Conservation (phyloP, 2,329 filamentous ascomycete species). For the Plenodomus tracheiphilus region DNA sequence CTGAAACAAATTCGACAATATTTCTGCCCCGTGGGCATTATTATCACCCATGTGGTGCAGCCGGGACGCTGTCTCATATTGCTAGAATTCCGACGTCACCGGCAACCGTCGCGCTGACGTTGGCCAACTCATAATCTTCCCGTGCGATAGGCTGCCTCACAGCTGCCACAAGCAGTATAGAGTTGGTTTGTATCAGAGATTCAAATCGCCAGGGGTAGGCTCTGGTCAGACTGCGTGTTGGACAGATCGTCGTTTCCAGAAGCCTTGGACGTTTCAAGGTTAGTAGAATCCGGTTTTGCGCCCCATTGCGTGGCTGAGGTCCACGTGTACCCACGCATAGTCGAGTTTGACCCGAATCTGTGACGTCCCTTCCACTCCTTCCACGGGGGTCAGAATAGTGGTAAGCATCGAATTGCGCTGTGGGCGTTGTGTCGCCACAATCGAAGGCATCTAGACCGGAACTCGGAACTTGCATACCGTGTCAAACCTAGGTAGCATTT, state of each 20-base stretch:
- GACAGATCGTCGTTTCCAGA: background rate
- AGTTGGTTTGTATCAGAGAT: background rate
- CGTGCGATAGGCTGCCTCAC: background rate
- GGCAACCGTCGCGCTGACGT: background rate
- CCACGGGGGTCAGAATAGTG: too few relatives aligned
- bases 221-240: background rate
- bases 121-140: background rate
- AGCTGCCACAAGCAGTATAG: background rate
- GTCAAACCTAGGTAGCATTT: too few relatives aligned
- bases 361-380: background rate
- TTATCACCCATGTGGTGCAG: background rate
- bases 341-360: background rate
- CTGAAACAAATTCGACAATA: background rate
- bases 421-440: too few relatives aligned
- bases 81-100: background rate
- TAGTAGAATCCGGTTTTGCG: background rate
- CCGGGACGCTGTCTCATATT: background rate
- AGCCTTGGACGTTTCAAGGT: background rate
- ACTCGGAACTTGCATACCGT: too few relatives aligned
- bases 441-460: too few relatives aligned
- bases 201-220: background rate
- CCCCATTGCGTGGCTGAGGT: background rate
- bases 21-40: background rate
- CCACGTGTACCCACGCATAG: background rate
- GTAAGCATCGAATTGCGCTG: too few relatives aligned